A percentile compares a stretch with the other conserved stretches of the same genome.
Evolutionary conservation across 768 basidiomycete species (phyloP).

Genomic region (Xerocomellus chrysenteron): DNA sequence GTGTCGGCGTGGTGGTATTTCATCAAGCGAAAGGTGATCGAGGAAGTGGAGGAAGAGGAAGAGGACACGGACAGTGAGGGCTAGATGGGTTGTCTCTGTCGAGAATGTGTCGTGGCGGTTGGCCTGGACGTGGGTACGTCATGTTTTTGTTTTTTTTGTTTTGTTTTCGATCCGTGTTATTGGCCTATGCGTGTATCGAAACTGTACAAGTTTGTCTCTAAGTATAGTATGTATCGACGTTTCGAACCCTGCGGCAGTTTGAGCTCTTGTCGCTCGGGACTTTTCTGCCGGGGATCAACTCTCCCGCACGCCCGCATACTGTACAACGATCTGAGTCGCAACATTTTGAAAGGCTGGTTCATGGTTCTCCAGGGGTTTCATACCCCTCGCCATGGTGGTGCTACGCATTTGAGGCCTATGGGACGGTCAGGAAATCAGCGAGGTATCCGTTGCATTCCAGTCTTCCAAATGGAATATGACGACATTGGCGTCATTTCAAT

Average conservation of each 20-base stretch:
- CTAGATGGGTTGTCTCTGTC: neutral
- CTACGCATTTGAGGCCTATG: no score
- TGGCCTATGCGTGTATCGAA: neutral
- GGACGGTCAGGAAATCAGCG: no score
- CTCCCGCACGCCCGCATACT: no score
- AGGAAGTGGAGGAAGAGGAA: neutral
- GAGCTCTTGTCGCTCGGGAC: neutral
- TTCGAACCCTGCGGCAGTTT: neutral
- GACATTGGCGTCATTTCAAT: no score
- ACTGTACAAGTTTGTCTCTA: neutral
- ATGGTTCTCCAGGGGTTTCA: no score
- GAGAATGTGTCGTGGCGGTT: neutral
- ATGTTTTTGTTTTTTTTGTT: neutral
- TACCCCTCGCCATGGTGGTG: no score
- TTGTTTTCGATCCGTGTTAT: neutral
- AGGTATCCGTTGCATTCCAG: no score
- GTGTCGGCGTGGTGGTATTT: slow-evolving; percentile 37
- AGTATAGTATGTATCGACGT: neutral
- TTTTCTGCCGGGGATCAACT: no score
- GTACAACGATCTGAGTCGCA: no score
- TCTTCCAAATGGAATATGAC: no score
- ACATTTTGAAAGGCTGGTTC: no score
- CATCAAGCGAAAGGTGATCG: slow-evolving; percentile 2
- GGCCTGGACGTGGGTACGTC: neutral
- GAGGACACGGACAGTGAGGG: neutral